Base-by-base conservation (phyloP, 2,329 filamentous ascomycete species). In the Colletotrichum eremochloae region DNA sequence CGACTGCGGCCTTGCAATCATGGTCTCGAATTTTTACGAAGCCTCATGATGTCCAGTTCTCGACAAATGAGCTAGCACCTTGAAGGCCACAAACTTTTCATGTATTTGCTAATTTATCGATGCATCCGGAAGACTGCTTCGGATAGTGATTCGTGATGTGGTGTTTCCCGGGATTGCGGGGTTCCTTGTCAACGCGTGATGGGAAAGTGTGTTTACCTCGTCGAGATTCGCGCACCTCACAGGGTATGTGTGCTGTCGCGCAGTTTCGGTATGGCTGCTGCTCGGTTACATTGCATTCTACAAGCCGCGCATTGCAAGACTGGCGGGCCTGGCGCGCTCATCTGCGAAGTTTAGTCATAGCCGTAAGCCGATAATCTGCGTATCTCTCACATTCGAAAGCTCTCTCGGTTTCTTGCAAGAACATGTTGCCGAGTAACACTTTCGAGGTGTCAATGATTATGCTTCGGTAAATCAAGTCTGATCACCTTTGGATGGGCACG, bases 241-340 rank as follows among this genome's bases (percentile, higher is more conserved):
- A 82, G 5, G 63, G 69, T 2, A 71, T 76, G 2, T 77, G 75
- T 3, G 79, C 75, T 8, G 72, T 52, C 40, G 71, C 68, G 65
- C 80, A 82, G 40, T 82, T 82, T 29, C 76, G 70, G 73, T 80
- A 82, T 15, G 81, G 81, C 50, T 79, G 76, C 24, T 68, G 70
- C 67, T 81, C 79, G 36, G 76, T 81, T 56, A 82, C 80, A 74
- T 82, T 78, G 75, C 81, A 82, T n/a, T 76, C 77, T 53, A 82
- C 79, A 14, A 80, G 76, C 11, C 81, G 77, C 46, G 76, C 71
- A 74, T 82, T 81, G 76, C 81, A 82, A 24, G 24, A 24, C 24
- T 24, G 24, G 24, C 24, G 24, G 24, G 24, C 80, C 64, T 80
- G 80, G 66, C 80, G 81, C 8, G 80, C 80, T 38, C 80, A 77